A percentile compares a stretch with the other conserved stretches of the same genome.
These are phyloP conservation scores for Chaetomium cochliodes DNA, from an alignment of 495 filamentous ascomycete genomes.

Conservation along the genomic window DNA sequence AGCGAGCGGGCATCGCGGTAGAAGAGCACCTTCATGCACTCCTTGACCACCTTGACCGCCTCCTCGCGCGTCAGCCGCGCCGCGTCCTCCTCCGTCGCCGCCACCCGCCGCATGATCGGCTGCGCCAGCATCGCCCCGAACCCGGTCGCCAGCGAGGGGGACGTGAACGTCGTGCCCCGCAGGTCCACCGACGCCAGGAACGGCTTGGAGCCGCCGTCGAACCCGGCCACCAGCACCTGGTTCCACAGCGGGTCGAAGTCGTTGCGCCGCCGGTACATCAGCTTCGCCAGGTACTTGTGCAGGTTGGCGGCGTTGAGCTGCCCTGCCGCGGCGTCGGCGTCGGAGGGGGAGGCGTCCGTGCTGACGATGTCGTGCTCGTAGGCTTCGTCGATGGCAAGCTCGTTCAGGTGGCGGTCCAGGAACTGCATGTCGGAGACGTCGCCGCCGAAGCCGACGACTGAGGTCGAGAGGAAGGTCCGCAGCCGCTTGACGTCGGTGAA, in stretches of 20 bases:
- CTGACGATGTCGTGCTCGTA: slow-evolving; percentile 56
- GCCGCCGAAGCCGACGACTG: slow-evolving; percentile 84
- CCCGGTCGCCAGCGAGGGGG: slow-evolving; percentile 85
- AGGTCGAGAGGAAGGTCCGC: slow-evolving; percentile 72
- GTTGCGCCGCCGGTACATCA: slow-evolving; percentile 89
- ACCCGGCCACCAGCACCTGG: slow-evolving; percentile 81
- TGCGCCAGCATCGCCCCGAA: slow-evolving; percentile 91
- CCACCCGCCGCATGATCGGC: slow-evolving; percentile 79
- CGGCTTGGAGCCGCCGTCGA: slow-evolving; percentile 80
- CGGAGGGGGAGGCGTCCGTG: slow-evolving; percentile 41
- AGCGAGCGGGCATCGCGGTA: slow-evolving; percentile 93
- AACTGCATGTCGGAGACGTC: slow-evolving; percentile 99
- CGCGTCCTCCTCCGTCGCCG: slow-evolving; percentile 75
- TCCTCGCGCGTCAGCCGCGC: slow-evolving; percentile 69
- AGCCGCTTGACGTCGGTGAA: slow-evolving; percentile 94
- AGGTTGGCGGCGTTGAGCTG: slow-evolving; percentile 85
- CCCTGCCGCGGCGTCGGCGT: slow-evolving; percentile 36
- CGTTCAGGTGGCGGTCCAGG: slow-evolving; percentile 82
- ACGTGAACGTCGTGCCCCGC: slow-evolving; percentile 84
- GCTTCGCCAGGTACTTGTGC: slow-evolving; percentile 91
- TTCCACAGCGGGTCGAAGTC: slow-evolving; percentile 99
- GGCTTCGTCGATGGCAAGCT: slow-evolving; percentile 83
- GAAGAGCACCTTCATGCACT: slow-evolving; percentile 97
- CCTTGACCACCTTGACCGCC: slow-evolving; percentile 75
- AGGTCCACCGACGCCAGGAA: slow-evolving; percentile 90